A percentile compares a stretch with the other conserved stretches of the same genome.
Evolutionary conservation across 805 yeast species (phyloP).

Genomic region (Nematodospora valgi): DNA sequence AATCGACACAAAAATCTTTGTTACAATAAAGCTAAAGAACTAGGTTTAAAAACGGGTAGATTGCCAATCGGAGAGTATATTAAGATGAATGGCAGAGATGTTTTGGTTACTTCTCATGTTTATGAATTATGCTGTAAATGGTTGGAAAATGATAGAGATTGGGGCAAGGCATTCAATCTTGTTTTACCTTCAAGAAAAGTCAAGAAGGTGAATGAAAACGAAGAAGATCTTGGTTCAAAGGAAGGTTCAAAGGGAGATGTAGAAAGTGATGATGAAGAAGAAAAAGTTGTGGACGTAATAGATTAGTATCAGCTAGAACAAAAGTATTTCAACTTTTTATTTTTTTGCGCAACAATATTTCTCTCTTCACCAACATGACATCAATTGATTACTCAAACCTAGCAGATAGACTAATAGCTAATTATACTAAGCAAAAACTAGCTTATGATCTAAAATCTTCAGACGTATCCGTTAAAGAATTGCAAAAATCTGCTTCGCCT

Average conservation of each 20-base stretch:
- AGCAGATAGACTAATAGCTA: constrained; percentile 9
- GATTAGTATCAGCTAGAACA: too few relatives aligned
- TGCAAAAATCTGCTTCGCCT: neutral
- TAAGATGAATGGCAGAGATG: constrained; percentile 79
- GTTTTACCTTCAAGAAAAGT: constrained; percentile 80
- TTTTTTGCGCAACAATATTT: too few relatives aligned
- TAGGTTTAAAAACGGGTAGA: constrained; percentile 70
- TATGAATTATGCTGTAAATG: constrained; percentile 80
- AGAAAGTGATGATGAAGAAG: too few relatives aligned
- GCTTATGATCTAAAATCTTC: neutral
- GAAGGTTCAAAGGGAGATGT: too few relatives aligned
- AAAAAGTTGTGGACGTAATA: too few relatives aligned
- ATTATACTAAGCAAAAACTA: constrained; percentile 9
- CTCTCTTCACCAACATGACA: neutral
- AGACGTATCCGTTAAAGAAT: neutral
- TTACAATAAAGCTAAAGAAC: constrained; percentile 68
- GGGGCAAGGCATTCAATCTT: constrained; percentile 85
- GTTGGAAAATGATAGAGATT: constrained; percentile 65
- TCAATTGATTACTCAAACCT: constrained; percentile 7
- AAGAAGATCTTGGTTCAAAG: too few relatives aligned
- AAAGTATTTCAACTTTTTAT: too few relatives aligned
- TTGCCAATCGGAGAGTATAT: constrained; percentile 87
- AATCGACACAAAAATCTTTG: constrained; percentile 84
- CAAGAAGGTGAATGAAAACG: too few relatives aligned
- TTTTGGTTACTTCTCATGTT: constrained; percentile 93